Evolutionary conservation across 805 yeast species (phyloP).

Genomic region (Suhomyces sp.): DNA sequence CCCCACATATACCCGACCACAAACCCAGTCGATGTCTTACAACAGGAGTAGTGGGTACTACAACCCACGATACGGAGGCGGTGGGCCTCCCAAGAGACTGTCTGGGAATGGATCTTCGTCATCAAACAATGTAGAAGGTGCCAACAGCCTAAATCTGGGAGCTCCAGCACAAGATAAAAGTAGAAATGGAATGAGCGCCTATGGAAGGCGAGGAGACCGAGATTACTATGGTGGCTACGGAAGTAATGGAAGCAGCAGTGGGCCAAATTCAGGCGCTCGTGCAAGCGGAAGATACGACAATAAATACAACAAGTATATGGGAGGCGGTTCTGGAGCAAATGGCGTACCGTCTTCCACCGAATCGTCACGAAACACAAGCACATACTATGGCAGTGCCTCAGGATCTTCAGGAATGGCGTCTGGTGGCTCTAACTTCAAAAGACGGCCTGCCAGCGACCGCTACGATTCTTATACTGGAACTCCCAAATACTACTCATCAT

Average conservation of each 20-base stretch:
- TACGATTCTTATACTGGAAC: slow-evolving; percentile 18
- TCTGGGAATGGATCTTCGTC: not conserved
- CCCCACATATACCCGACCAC: not conserved
- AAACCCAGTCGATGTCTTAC: slow-evolving; percentile 10
- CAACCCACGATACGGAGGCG: slow-evolving; percentile 11
- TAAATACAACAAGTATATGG: slow-evolving; percentile 13
- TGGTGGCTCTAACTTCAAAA: slow-evolving; percentile 7
- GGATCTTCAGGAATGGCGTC: not conserved
- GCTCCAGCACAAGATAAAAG: not conserved
- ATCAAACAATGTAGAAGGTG: not conserved
- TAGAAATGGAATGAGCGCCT: not conserved
- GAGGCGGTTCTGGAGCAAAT: not conserved
- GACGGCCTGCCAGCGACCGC: slow-evolving; percentile 16
- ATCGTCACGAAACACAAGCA: slow-evolving; percentile 1
- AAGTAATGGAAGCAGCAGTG: not conserved
- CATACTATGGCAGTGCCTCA: slow-evolving; percentile 5
- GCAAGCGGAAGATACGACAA: slow-evolving; percentile 8
- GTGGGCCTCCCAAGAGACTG: slow-evolving; percentile 6
- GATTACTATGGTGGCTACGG: slow-evolving; percentile 15
- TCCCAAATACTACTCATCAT: slow-evolving; percentile 7
- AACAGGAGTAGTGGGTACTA: slow-evolving; percentile 13
- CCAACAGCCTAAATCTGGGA: not conserved
- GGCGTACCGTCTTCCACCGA: not conserved
- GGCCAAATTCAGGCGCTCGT: not conserved
- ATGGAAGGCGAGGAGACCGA: slow-evolving; percentile 8